A percentile compares a stretch with the other conserved stretches of the same genome.
Conservation (phyloP, 495 filamentous ascomycete genomes). For the Daldinia vernicosa region DNA sequence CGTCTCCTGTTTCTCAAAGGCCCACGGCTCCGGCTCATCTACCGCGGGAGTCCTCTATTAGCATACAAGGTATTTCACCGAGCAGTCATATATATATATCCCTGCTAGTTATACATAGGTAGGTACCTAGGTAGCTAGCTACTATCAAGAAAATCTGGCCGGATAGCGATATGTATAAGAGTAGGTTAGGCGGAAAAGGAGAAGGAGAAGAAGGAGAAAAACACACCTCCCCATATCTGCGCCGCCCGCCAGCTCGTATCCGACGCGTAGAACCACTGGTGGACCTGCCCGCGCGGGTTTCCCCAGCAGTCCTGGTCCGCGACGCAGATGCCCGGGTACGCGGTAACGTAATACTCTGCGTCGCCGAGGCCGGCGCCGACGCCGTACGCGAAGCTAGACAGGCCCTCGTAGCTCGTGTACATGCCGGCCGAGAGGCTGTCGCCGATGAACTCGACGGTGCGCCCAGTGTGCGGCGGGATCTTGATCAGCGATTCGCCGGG, state of each 20-base stretch:
- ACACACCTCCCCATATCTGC: constrained; percentile 59
- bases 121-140: too few relatives aligned
- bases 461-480: constrained; percentile 58
- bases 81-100: too few relatives aligned
- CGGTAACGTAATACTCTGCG: constrained; percentile 69
- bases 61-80: too few relatives aligned
- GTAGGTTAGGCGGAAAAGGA: background rate
- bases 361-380: constrained; percentile 69
- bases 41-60: background rate
- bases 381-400: constrained; percentile 68
- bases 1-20: constrained; percentile 64
- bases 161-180: background rate
- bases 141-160: too few relatives aligned
- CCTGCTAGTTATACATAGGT: too few relatives aligned
- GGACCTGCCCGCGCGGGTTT: constrained; percentile 61
- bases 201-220: background rate
- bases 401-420: constrained; percentile 70
- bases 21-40: constrained; percentile 66
- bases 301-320: constrained; percentile 68
- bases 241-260: constrained; percentile 64
- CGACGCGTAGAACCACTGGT: constrained; percentile 73
- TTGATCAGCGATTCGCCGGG: constrained; percentile 59
- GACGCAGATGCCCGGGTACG: constrained; percentile 70
- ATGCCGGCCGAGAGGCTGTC: constrained; percentile 66
- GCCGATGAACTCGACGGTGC: constrained; percentile 72